A percentile compares a stretch with the other conserved stretches of the same genome.
These are phyloP conservation scores for Capronia coronata DNA, from an alignment of 2,329 filamentous ascomycete genomes.

Conservation along the genomic window DNA sequence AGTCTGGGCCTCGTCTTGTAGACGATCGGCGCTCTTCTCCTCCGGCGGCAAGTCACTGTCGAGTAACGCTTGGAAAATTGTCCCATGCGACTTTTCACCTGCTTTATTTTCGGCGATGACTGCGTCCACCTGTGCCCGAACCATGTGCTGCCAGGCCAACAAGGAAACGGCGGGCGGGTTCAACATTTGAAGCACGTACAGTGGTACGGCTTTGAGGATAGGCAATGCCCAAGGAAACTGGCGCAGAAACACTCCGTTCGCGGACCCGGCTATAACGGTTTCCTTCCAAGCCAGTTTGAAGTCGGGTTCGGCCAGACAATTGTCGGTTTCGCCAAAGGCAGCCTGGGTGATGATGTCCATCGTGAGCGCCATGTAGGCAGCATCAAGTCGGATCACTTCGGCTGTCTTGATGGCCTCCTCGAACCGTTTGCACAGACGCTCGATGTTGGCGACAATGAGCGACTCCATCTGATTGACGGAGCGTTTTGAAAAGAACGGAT, in stretches of 20 bases:
- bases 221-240: constrained; percentile 17
- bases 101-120: constrained; percentile 9
- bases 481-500: constrained; percentile 28
- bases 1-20: constrained; percentile 32
- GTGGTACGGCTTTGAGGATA: constrained; percentile 10
- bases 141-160: constrained; percentile 7
- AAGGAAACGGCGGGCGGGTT: constrained; percentile 10
- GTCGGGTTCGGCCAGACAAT: constrained; percentile 12
- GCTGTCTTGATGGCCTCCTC: constrained; percentile 7
- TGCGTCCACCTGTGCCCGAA: constrained; percentile 4
- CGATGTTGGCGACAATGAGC: constrained; percentile 27
- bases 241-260: constrained; percentile 9
- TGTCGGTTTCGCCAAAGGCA: constrained; percentile 19
- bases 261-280: constrained; percentile 9
- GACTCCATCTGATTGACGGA: constrained; percentile 26
- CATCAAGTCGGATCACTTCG: constrained; percentile 9
- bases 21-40: constrained; percentile 33
- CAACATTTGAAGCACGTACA: constrained; percentile 11
- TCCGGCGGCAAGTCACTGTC: constrained; percentile 29
- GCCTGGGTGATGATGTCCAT: constrained; percentile 26
- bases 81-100: constrained; percentile 6
- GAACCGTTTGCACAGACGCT: constrained; percentile 24
- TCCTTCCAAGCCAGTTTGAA: constrained; percentile 10
- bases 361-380: constrained; percentile 36
- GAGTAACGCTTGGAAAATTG: constrained; percentile 32